Conservation (phyloP, 805 yeast genomes). For the Myxozyma melibiosi region DNA sequence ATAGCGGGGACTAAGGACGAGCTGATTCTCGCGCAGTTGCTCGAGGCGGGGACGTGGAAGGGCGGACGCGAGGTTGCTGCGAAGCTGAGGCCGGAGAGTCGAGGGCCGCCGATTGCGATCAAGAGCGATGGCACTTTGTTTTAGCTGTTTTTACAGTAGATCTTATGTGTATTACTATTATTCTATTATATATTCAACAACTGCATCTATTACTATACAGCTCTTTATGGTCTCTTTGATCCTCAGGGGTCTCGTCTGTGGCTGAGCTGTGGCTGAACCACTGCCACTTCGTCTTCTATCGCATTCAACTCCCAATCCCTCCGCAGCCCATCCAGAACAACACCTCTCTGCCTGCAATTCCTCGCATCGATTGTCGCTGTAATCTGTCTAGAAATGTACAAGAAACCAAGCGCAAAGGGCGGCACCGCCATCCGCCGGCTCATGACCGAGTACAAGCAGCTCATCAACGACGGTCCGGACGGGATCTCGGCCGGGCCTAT, state of each 20-base stretch:
- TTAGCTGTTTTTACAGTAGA: too few species aligned
- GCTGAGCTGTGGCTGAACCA: too few species aligned
- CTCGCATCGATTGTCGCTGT: too few species aligned
- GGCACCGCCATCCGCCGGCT: slow-evolving; percentile 83
- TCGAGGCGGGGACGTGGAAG: slow-evolving; percentile 70
- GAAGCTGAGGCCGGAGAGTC: slow-evolving; percentile 49
- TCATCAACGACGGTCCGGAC: slow-evolving; percentile 84
- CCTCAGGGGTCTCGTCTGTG: too few species aligned
- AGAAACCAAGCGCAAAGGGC: slow-evolving; percentile 7
- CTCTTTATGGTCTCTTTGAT: too few species aligned
- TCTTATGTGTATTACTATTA: too few species aligned
- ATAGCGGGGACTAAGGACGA: slow-evolving; percentile 40
- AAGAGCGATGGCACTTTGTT: slow-evolving; percentile 68
- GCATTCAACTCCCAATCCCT: background rate
- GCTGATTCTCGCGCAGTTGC: slow-evolving; percentile 56
- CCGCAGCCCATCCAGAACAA: too few species aligned
- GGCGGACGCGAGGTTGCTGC: slow-evolving; percentile 62
- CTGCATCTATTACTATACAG: too few species aligned
- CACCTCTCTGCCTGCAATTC: too few species aligned
- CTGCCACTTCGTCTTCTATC: too few species aligned
- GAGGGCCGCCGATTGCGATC: slow-evolving; percentile 66
- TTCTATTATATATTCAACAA: too few species aligned
- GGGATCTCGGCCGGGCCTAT: slow-evolving; percentile 95
- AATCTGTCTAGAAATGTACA: too few species aligned
- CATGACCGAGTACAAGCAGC: slow-evolving; percentile 85